Base-by-base conservation (phyloP, 108 stramenopile species). In the Nitzschia sp. region DNA sequence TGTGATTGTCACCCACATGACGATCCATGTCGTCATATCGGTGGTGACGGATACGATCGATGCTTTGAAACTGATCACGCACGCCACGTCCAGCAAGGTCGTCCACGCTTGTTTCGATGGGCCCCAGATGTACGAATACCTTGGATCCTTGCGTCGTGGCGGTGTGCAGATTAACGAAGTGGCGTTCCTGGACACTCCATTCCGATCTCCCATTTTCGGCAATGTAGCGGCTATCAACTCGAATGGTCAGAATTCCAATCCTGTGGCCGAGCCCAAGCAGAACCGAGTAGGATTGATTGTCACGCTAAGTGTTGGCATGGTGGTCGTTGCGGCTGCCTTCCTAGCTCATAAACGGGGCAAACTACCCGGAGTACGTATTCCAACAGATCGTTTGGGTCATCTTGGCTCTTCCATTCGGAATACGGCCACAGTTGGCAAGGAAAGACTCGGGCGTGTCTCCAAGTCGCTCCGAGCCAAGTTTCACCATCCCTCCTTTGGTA, bases 81-180 rank as follows among this genome's bases (percentile, higher is more conserved):
- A 75, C 41, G 53, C 27, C 9, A 46, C 36, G 5, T 66, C 73
- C 23, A 36, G 19, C 21, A 21, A 23, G 17, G 54, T 34, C 32
- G 45, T 75, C n/a, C 57, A 36, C 23, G 59, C 56, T n/a, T 75
- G 56, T n/a, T 75, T 75, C 28, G 30, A 31, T 38, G 63, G 54
- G 26, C 34, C 66, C 2, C 38, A 67, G 45, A 25, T 67, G 15
- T 75, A 68, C 59, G 33, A 61, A 31, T 66, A 58, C 44, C 41
- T 75, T 25, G 58, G 33, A 9, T 31, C 56, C 0, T 60, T 75
- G 36, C 66, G 66, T 35, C 4, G 23, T n/a, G 28, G 53, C 19
- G 48, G 54, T 36, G 59, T 75, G 2, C 13, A 46, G 6, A 50
- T 75, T 30, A 55, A 62, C 50, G 73, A 75, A 35, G 0, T 75